These are phyloP conservation scores for Dimocarpus longan DNA, from an alignment of 345 rosid species.

Conservation along the genomic window DNA sequence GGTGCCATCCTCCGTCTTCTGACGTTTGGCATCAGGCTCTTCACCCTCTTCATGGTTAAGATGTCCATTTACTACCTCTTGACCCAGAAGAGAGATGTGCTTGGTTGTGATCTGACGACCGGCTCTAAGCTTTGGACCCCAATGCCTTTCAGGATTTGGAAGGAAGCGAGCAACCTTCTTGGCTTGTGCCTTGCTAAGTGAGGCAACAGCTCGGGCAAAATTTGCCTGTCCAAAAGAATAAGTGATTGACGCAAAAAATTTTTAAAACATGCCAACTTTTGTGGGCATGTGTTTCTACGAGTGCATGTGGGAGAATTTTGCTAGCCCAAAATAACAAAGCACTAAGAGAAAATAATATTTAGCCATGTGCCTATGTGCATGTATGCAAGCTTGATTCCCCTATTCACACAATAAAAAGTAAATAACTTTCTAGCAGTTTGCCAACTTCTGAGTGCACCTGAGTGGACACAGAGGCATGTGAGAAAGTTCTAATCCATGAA, in stretches of 20 bases:
- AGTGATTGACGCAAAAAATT: neutral
- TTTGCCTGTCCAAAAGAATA: conserved; percentile 60
- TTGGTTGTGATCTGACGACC: conserved; percentile 96
- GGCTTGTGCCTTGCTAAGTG: conserved; percentile 93
- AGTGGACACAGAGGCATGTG: too few relatives aligned
- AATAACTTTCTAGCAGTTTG: neutral
- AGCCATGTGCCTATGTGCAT: neutral
- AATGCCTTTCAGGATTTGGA: conserved; percentile 97
- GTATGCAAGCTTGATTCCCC: neutral
- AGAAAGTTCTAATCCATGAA: too few relatives aligned
- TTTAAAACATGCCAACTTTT: neutral
- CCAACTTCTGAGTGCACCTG: neutral
- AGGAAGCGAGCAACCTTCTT: conserved; percentile 91
- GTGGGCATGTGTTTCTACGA: neutral
- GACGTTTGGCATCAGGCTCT: conserved; percentile 51
- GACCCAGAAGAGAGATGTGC: conserved; percentile 91
- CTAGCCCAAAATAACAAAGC: neutral
- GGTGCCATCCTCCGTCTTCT: conserved; percentile 39
- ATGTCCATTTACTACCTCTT: conserved; percentile 81
- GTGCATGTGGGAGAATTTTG: neutral
- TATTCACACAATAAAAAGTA: neutral
- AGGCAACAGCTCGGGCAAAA: conserved; percentile 84
- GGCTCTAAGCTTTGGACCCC: conserved; percentile 98
- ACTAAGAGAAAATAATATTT: neutral
- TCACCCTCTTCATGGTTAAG: conserved; percentile 49